Conservation (phyloP, 129 eudicot genomes). For the Flaveria trinervia region DNA sequence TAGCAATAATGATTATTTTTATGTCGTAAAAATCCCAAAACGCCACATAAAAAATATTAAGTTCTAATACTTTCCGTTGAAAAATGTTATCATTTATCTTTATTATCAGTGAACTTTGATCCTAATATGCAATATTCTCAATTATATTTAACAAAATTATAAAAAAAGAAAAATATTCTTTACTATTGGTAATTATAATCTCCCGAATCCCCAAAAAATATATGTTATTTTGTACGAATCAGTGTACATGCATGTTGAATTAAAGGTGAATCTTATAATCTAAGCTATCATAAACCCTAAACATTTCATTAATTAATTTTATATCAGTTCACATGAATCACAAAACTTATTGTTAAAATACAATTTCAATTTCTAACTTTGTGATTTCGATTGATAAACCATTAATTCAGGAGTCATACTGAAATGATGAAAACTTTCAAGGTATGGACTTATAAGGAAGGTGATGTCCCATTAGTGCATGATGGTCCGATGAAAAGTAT, state of each 20-base stretch:
- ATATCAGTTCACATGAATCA: neutral
- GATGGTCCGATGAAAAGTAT: conserved; percentile 63
- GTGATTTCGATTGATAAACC: neutral
- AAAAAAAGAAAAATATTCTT: no score
- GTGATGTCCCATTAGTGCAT: conserved; percentile 77
- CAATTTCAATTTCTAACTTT: neutral
- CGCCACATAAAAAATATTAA: neutral
- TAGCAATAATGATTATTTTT: no score
- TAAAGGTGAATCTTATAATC: neutral
- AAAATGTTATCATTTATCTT: neutral
- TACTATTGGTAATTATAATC: no score
- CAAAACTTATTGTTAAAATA: neutral
- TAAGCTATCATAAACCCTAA: neutral
- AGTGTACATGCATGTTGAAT: neutral
- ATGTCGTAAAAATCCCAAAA: no score
- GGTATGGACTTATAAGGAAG: conserved; percentile 70
- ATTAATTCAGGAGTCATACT: conserved; percentile 60
- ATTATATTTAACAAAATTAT: no score
- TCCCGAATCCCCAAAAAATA: no score
- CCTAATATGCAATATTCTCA: no score
- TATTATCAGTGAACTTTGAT: no score
- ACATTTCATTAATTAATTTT: neutral
- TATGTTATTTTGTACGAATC: no score
- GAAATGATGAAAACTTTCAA: conserved; percentile 75
- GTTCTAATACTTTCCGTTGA: neutral